These are phyloP conservation scores for Lavandula angustifolia DNA, from an alignment of 257 asterid genomes.

Conservation along the genomic window DNA sequence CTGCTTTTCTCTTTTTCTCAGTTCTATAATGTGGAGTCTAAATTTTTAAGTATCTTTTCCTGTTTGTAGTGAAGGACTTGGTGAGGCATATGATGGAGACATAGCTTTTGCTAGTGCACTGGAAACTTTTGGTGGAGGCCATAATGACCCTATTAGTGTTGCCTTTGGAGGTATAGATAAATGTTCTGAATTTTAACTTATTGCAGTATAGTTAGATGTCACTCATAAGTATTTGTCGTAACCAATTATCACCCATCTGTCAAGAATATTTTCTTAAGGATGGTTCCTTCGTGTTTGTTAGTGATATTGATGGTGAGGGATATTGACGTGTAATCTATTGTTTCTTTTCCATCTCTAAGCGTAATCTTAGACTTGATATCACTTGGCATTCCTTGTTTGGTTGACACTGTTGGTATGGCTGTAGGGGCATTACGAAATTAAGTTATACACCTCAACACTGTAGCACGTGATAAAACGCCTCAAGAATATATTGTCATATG, in stretches of 20 bases:
- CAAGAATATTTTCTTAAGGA: not conserved
- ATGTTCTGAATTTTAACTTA: conserved; percentile 18
- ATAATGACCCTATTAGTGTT: conserved; percentile 97
- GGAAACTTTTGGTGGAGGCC: conserved; percentile 98
- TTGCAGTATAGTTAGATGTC: conserved; percentile 1
- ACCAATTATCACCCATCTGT: not conserved
- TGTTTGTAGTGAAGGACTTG: conserved; percentile 89
- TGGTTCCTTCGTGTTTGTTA: conserved; percentile 1
- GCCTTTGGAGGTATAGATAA: conserved; percentile 85
- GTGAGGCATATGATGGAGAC: conserved; percentile 98
- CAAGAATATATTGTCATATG: conserved; percentile 16
- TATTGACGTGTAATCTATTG: conserved; percentile 1
- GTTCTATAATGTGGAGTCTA: conserved; percentile 17
- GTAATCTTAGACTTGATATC: not conserved
- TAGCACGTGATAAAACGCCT: not conserved
- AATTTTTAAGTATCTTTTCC: conserved; percentile 28
- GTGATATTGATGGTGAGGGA: not conserved
- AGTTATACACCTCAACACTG: conserved; percentile 4
- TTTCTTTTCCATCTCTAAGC: not conserved
- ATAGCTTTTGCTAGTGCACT: conserved; percentile 94
- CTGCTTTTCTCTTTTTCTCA: conserved; percentile 12
- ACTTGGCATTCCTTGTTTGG: not conserved
- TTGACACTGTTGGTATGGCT: not conserved
- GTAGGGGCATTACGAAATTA: not conserved
- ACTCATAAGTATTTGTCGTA: conserved; percentile 2